Base-by-base conservation (phyloP, 2,329 filamentous ascomycete genomes). In the Onygena corvina region DNA sequence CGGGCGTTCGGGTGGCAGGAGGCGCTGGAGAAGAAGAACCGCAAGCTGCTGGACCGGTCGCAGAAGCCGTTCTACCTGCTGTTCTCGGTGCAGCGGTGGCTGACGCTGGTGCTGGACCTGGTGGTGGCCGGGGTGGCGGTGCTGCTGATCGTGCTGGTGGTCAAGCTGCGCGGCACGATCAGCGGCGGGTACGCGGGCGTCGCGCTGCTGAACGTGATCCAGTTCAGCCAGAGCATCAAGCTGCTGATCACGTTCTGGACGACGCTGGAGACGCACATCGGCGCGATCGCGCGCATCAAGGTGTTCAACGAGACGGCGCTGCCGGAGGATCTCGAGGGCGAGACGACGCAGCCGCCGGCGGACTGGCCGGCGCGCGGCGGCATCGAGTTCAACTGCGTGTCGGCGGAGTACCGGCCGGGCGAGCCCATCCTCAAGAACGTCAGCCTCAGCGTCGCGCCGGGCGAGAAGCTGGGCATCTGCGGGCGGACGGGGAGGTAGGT, bases 31-130 rank as follows among this genome's bases (percentile, higher is more conserved):
- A 56, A 68, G 23, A 67, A 67, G 52, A 77, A 76, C 49, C 60
- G 71, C 12, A 53, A 56, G 3, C 65, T 76, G 0, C 62, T 81
- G 1, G 74, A 80, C 51, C 61, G 61, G 4, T 77, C 76, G 0
- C 77, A 81, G 54, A 62, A 66, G 18, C 76, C 77, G 0, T 76
- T 73, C 46, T 81, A 81, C 55, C 66, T 79, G 0, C 65, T 80
- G 4, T 74, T 69, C 50, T 71, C 72, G 33, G 69, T 79, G 2
- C 79, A 81, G 57, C 68, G 74, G 30, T 81, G 77, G 77, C 67
- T 55, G 18, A 53, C 51, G 0, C 64, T 80, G 0, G 68, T 71
- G 0, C 61, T 81, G 1, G 67, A 75, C 45, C 53, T 77, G 2
- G 57, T 77, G 0, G 71, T 77, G 0, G 70, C 72, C 0, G 63